These are phyloP conservation scores for Ascochyta lentis DNA, from an alignment of 2,329 filamentous ascomycete genomes.

Conservation along the genomic window DNA sequence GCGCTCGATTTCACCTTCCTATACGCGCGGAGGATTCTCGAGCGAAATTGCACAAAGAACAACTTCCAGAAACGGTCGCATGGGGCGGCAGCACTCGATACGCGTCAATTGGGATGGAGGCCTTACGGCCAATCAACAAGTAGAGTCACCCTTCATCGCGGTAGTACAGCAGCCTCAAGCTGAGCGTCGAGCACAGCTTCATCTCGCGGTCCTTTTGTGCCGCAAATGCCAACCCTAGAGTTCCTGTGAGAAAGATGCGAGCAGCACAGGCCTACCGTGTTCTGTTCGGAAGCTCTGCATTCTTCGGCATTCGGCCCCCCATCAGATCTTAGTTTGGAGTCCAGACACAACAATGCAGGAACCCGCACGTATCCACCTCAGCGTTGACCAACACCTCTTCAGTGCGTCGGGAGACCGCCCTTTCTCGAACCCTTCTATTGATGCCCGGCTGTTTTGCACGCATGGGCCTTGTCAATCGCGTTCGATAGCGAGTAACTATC, in stretches of 20 bases:
- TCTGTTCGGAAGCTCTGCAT: background rate
- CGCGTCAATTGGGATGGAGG: background rate
- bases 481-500: background rate
- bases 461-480: constrained; percentile 3
- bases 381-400: constrained; percentile 11
- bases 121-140: constrained; percentile 3
- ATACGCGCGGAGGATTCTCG: background rate
- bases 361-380: constrained; percentile 12
- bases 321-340: constrained; percentile 12
- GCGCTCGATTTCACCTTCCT: constrained; percentile 1
- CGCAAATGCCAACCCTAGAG: background rate
- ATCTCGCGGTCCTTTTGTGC: background rate
- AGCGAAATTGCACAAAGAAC: constrained; percentile 5
- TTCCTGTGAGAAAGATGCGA: background rate
- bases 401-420: constrained; percentile 12
- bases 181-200: background rate
- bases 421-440: constrained; percentile 2
- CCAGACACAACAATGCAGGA: constrained; percentile 18
- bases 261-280: background rate
- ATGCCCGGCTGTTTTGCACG: constrained; percentile 4
- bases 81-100: background rate
- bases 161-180: constrained; percentile 2
- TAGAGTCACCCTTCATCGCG: background rate
- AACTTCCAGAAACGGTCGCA: background rate
- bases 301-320: constrained; percentile 14